These are phyloP conservation scores for Sporothrix pallida DNA, from an alignment of 2,329 filamentous ascomycete genomes.

Conservation along the genomic window DNA sequence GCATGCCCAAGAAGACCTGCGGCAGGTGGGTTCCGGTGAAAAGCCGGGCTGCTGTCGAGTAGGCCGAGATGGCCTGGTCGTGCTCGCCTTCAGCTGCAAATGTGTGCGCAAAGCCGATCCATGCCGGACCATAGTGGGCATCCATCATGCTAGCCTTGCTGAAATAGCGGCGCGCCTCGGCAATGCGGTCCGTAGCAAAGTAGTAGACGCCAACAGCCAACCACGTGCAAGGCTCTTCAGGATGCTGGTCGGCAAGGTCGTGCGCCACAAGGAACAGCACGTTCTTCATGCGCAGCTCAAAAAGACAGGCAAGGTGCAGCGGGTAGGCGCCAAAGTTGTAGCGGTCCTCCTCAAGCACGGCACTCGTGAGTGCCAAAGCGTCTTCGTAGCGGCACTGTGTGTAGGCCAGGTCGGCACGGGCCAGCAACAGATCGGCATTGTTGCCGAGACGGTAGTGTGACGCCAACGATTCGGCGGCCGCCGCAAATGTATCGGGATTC, in stretches of 20 bases:
- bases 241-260: slow-evolving; percentile 88
- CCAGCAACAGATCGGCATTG: slow-evolving; percentile 89
- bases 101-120: slow-evolving; percentile 98
- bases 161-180: slow-evolving; percentile 93
- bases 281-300: slow-evolving; percentile 85
- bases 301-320: slow-evolving; percentile 87
- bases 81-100: slow-evolving; percentile 98
- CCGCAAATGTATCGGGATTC: slow-evolving; percentile 79
- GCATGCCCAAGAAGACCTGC: slow-evolving; percentile 96
- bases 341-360: slow-evolving; percentile 80
- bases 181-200: slow-evolving; percentile 83
- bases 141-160: slow-evolving; percentile 98
- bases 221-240: slow-evolving; percentile 90
- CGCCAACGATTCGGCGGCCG: slow-evolving; percentile 86
- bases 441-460: slow-evolving; percentile 87
- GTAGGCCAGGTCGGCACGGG: slow-evolving; percentile 88
- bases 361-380: slow-evolving; percentile 80
- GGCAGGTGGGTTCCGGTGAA: slow-evolving; percentile 98
- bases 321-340: slow-evolving; percentile 91
- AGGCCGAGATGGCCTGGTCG: slow-evolving; percentile 96
- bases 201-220: slow-evolving; percentile 96
- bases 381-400: slow-evolving; percentile 94
- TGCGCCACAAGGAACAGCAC: slow-evolving; percentile 90
- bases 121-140: slow-evolving; percentile 93
- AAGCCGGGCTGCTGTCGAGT: slow-evolving; percentile 89